These are phyloP conservation scores for Eucalyptus tenuipes DNA, from an alignment of 345 rosid species.

Conservation along the genomic window DNA sequence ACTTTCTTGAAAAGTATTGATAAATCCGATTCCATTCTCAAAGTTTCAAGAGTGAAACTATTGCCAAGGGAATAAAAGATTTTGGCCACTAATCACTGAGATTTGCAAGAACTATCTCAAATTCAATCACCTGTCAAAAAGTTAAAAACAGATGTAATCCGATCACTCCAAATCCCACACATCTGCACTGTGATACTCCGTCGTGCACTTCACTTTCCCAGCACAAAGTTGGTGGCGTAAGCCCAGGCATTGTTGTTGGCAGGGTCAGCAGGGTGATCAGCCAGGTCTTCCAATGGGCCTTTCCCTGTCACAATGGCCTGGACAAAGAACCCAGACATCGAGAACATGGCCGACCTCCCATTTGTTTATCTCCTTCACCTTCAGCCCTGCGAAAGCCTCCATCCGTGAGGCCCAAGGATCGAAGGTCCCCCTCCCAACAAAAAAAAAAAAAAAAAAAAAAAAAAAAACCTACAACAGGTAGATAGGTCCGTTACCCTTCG, in stretches of 20 bases:
- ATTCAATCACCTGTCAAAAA: background rate
- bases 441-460: too few species aligned
- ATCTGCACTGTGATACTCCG: background rate
- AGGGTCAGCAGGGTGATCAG: background rate
- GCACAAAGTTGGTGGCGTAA: background rate
- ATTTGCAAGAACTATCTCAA: background rate
- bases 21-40: background rate
- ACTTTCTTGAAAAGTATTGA: background rate
- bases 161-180: background rate
- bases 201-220: background rate
- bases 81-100: background rate
- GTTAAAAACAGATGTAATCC: background rate
- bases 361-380: background rate
- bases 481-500: background rate
- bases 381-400: slow-evolving; percentile 1
- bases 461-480: background rate
- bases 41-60: background rate
- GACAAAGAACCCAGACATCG: background rate
- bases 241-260: background rate
- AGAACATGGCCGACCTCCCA: background rate
- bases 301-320: background rate
- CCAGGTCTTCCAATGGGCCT: background rate
- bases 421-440: background rate
- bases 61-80: background rate
- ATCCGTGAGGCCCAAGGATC: background rate